Evolutionary conservation across 2,329 filamentous ascomycete genomes (phyloP), one percentile per base, ranked within the genome.

Genomic region (Fusarium hostae): DNA sequence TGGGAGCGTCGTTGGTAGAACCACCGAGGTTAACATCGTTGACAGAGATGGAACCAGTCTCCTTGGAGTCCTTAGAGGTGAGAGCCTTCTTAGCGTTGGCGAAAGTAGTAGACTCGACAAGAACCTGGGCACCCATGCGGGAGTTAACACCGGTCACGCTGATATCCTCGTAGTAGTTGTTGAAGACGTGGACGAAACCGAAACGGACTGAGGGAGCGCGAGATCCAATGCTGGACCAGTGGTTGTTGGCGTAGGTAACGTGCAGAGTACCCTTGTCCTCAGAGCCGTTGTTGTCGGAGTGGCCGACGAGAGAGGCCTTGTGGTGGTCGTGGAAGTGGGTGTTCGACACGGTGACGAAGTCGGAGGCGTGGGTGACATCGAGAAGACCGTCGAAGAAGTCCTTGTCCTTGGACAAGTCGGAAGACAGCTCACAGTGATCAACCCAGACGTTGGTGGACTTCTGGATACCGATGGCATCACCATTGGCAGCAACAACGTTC

Each of bases 371-470:
- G 54, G 86, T 91, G 55, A 86, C 81, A 74, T 92, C 91, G 50
- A 90, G 81, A 3, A 92, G 86, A 35, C 91, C 90, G 62, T 92
- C 91, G 77, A 91, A 92, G 82, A 87, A 91, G 82, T 93, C 89
- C 82, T 92, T 92, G 83, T 85, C 88, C 77, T 88, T 83, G 74
- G 85, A 82, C 37, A 78, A 77, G 80, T 91, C 86, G 28, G 87
- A 89, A 8, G 86, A 89, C 26, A 92, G 84, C 70, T 92, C 90
- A 78, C 85, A 84, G 82, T 92, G 90, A 81, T 92, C 90, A 54
- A 92, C 82, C 90, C 90, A 92, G 75, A 89, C 83, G 71, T 90
- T 90, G 63, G 78, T 87, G 54, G 86, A 85, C 16, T 77, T 78
- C 78, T 90, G 86, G 65, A 91, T 87, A 69, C 85, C 86, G 71